Conservation (phyloP, 805 yeast genomes). For the Candida verbasci region DNA sequence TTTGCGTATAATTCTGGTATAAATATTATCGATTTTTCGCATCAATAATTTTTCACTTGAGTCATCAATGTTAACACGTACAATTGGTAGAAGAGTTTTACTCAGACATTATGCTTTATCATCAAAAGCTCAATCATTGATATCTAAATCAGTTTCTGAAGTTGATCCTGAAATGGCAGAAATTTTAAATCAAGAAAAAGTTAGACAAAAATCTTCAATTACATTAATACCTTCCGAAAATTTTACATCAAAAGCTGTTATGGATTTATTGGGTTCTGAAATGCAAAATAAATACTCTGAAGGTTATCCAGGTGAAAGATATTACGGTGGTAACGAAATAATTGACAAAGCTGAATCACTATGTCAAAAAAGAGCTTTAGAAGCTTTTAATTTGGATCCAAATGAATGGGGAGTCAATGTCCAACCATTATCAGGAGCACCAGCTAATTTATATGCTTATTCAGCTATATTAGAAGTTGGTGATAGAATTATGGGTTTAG, state of each 20-base stretch:
- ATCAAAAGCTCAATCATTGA: constrained; percentile 45
- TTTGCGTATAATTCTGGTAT: too few relatives aligned
- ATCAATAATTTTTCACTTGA: neutral
- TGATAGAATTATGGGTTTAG: constrained; percentile 97
- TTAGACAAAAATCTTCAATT: constrained; percentile 90
- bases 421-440: constrained; percentile 94
- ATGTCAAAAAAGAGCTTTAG: constrained; percentile 92
- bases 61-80: constrained; percentile 22
- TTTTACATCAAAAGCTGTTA: constrained; percentile 92
- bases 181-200: constrained; percentile 73
- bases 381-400: constrained; percentile 76
- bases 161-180: constrained; percentile 77
- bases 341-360: constrained; percentile 89
- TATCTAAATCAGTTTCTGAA: constrained; percentile 60
- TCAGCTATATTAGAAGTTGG: constrained; percentile 93
- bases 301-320: constrained; percentile 98
- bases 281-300: constrained; percentile 98
- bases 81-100: constrained; percentile 9
- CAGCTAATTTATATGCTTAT: constrained; percentile 96
- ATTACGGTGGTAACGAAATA: constrained; percentile 97
- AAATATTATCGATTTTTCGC: neutral
- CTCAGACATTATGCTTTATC: constrained; percentile 57
- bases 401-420: constrained; percentile 97
- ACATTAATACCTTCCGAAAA: constrained; percentile 96
- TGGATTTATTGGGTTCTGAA: constrained; percentile 95